Percentiles rank a stretch among this genome's conserved stretches.
phyloP scores from a whole-genome alignment of 2,329 filamentous ascomycete species.

The Fusarium miscanthi region DNA sequence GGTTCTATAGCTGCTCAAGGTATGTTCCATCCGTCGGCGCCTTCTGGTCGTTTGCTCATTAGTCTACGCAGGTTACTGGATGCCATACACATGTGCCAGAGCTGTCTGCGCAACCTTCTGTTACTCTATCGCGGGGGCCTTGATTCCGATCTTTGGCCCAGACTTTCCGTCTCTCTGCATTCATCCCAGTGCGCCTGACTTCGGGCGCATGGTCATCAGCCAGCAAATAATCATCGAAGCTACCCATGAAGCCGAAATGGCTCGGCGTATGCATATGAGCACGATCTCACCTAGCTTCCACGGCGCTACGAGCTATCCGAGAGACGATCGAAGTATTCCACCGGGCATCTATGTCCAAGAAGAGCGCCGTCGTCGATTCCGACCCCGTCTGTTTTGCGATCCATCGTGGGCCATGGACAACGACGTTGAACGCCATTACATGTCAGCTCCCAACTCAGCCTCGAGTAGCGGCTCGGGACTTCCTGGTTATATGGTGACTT shows the following conservation, averaged over 20 bases:
- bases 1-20: conserved; percentile 91
- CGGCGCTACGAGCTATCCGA: conserved; percentile 37
- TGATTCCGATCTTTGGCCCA: conserved; percentile 91
- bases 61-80: conserved; percentile 86
- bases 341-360: conserved; percentile 26
- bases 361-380: conserved; percentile 27
- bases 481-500: conserved; percentile 42
- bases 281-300: conserved; percentile 9
- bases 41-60: conserved; percentile 21
- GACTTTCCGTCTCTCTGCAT: conserved; percentile 81
- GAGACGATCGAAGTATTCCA: conserved; percentile 21
- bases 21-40: conserved; percentile 49
- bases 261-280: conserved; percentile 35
- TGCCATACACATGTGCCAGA: conserved; percentile 87
- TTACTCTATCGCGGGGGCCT: conserved; percentile 80
- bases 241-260: conserved; percentile 57
- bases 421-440: conserved; percentile 32
- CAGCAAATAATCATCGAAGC: conserved; percentile 64
- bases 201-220: conserved; percentile 74
- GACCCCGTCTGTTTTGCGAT: conserved; percentile 42
- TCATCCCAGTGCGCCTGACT: conserved; percentile 70
- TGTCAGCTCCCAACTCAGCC: conserved; percentile 44
- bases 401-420: conserved; percentile 35
- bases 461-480: conserved; percentile 46
- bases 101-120: conserved; percentile 93